Base-by-base conservation (phyloP, 2,329 filamentous ascomycete genomes). In the Plenodomus biglobosus region DNA sequence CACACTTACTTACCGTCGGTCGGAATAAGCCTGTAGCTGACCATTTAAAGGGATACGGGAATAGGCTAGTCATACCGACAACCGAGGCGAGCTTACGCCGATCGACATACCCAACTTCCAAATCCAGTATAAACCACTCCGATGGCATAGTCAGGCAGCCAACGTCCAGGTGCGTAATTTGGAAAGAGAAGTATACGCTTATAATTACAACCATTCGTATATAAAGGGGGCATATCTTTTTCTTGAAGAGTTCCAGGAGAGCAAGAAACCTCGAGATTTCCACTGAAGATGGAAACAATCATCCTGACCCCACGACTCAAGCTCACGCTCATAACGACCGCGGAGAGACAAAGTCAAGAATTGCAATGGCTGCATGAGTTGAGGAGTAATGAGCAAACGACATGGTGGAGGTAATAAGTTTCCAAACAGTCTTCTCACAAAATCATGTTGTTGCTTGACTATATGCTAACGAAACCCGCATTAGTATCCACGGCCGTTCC, bases 401-500 rank as follows among this genome's bases (percentile, higher is more conserved):
- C 58, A 21, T 59, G 49, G 46, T 71, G 68, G 66, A 72, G 65
- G 69, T 66, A 62, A n/a, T n/a, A n/a, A n/a, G n/a, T n/a, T n/a
- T n/a, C n/a, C n/a, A n/a, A n/a, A n/a, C n/a, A n/a, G n/a, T n/a
- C n/a, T n/a, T n/a, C n/a, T n/a, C n/a, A n/a, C n/a, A n/a, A n/a
- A n/a, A n/a, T n/a, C n/a, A n/a, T n/a, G n/a, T n/a, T n/a, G n/a
- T n/a, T n/a, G n/a, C n/a, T n/a, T n/a, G n/a, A n/a, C n/a, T n/a
- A n/a, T n/a, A n/a, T n/a, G n/a, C n/a, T n/a, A n/a, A n/a, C n/a
- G n/a, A n/a, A n/a, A n/a, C n/a, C n/a, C n/a, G 16, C 3, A 13
- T n/a, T 10, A 70, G 66, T 40, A 55, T 70, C 24, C 32, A 36
- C 17, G 63, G 63, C 16, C 42, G 30, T 4, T 49, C 64, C 8